Evolutionary conservation across 2,329 filamentous ascomycete genomes (phyloP), one percentile per base, ranked within the genome.

Genomic region (Aspergillus ustus): DNA sequence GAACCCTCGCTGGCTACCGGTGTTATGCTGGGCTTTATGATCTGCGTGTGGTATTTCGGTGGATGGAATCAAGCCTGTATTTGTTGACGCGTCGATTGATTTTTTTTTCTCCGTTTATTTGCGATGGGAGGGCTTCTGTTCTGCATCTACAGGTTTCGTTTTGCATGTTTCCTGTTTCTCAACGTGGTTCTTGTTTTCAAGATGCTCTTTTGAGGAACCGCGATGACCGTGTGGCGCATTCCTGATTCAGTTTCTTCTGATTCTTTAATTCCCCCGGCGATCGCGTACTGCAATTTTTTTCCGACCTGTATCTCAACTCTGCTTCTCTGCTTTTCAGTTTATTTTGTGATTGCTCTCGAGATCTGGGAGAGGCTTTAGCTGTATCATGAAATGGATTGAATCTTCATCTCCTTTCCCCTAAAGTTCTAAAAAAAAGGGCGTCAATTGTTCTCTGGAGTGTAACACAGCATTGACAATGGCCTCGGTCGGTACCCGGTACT

Each of bases 141-240:
- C 54, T 56, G 52, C 37, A 50, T 40, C 49, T 49, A 28, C 52
- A 59, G 43, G 52, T 50, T 53, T 52, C 45, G 40, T 52, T 49
- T 56, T 22, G 62, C 46, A 28, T 34, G 19, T 58, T 40, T 17
- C 17, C 19, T 15, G 15, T 34, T 25, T 54, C 22, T 48, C 28
- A 15, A 4, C 22, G 20, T n/a, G 31, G 48, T 28, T 44, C 20
- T 51, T 52, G 34, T 46, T 57, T 44, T 46, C 49, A 28, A 50
- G 34, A 54, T 58, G 22, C 44, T 37, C 51, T 52, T 11, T 44
- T 17, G 37, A 22, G 37, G 28, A 48, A 43, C 34, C 31, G 54
- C 44, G 19, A 57, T 50, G 45, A 48, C 34, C 19, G 8, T 40
- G 34, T 45, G 46, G 28, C 28, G 48, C 22, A 15, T 54, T 25